Percentiles rank a stretch among this genome's conserved stretches.
These are phyloP conservation scores for Aspergillus indologenus DNA, from an alignment of 495 filamentous ascomycete species.

Conservation along the genomic window DNA sequence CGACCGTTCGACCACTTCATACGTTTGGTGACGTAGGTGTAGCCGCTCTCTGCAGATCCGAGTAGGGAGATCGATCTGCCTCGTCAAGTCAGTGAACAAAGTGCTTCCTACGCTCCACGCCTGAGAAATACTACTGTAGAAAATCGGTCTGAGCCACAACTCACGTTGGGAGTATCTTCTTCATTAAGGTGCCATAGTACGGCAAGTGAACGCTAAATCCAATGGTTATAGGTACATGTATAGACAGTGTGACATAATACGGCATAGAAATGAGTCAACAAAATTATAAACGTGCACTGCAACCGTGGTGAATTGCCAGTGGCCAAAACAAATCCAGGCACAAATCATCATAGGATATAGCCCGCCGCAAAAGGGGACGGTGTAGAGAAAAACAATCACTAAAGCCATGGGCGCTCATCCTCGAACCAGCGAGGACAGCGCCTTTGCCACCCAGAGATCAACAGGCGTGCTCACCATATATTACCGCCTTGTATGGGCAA, in stretches of 20 bases:
- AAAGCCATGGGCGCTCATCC: slow-evolving; percentile 1
- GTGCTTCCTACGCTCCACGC: no score
- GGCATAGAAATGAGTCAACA: slow-evolving; percentile 1
- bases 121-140: no score
- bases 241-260: slow-evolving; percentile 6
- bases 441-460: slow-evolving; percentile 4
- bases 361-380: slow-evolving; percentile 2
- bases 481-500: slow-evolving; percentile 21
- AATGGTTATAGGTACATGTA: slow-evolving; percentile 16
- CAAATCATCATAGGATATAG: slow-evolving; percentile 22
- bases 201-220: slow-evolving; percentile 16
- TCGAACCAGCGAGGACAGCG: slow-evolving; percentile 20
- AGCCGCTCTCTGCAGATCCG: neutral
- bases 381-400: slow-evolving; percentile 13
- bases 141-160: no score
- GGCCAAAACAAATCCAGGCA: slow-evolving; percentile 10
- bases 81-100: no score
- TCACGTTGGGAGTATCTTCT: slow-evolving; percentile 4
- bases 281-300: slow-evolving; percentile 3
- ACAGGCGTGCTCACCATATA: slow-evolving; percentile 14
- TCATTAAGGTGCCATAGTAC: slow-evolving; percentile 17
- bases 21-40: neutral
- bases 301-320: slow-evolving; percentile 1
- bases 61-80: neutral
- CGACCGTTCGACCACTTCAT: neutral